Percentiles rank a stretch among this genome's conserved stretches.
These are phyloP conservation scores for Grosmannia serpens DNA, from an alignment of 2,329 filamentous ascomycete genomes.

Conservation along the genomic window DNA sequence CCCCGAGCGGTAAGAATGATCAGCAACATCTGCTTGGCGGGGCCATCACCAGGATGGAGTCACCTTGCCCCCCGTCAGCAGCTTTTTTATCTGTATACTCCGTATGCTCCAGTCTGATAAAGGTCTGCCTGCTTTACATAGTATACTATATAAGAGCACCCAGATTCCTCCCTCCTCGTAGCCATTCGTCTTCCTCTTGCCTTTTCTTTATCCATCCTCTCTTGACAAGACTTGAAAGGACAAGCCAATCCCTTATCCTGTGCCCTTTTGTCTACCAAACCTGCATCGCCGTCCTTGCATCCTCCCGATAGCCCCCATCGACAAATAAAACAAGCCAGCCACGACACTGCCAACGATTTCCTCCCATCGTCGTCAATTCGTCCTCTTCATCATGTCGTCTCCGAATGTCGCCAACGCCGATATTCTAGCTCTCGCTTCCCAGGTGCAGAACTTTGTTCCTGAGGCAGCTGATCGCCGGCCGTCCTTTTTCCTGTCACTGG, in stretches of 20 bases:
- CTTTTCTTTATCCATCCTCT: too few species aligned
- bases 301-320: too few species aligned
- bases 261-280: too few species aligned
- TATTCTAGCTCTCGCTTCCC: conserved; percentile 14
- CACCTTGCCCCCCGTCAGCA: background rate
- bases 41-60: background rate
- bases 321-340: background rate
- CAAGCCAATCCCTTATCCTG: too few species aligned
- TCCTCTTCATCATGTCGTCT: conserved; percentile 8
- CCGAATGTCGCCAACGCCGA: conserved; percentile 6
- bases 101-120: too few species aligned
- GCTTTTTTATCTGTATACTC: background rate
- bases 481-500: conserved; percentile 42
- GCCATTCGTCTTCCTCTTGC: too few species aligned
- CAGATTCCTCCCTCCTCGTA: background rate
- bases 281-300: too few species aligned
- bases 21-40: background rate
- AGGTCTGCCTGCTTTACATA: too few species aligned
- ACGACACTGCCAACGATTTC: background rate
- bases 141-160: background rate
- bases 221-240: too few species aligned
- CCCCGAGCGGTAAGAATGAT: background rate
- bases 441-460: conserved; percentile 14
- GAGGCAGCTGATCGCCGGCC: conserved; percentile 8
- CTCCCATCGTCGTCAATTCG: background rate